phyloP scores from a whole-genome alignment of 495 filamentous ascomycete genomes.

The Aspergillus leporis region DNA sequence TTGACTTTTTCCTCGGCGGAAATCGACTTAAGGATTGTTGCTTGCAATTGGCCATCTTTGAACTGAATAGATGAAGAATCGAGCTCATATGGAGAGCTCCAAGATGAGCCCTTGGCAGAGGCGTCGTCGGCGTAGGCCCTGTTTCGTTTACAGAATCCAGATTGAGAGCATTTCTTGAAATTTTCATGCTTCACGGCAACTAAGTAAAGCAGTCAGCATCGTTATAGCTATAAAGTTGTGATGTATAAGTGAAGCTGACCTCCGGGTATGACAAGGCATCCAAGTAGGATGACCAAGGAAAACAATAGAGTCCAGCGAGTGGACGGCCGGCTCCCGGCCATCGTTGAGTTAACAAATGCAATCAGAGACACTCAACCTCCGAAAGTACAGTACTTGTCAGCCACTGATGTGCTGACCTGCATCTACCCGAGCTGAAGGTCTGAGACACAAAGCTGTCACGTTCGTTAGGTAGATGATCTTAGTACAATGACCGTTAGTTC shows the following conservation, averaged over 20 bases:
- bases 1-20: constrained; percentile 64
- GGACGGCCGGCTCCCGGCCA: constrained; percentile 51
- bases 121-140: constrained; percentile 82
- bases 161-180: constrained; percentile 94
- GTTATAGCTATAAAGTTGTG: neutral
- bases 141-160: constrained; percentile 95
- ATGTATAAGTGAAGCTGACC: constrained; percentile 22
- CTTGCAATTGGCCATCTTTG: constrained; percentile 77
- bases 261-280: constrained; percentile 41
- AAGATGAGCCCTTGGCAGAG: constrained; percentile 59
- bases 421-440: constrained; percentile 33
- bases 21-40: constrained; percentile 74
- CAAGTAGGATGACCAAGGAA: constrained; percentile 38
- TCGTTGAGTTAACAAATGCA: constrained; percentile 29
- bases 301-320: constrained; percentile 56
- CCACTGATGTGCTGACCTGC: constrained; percentile 30
- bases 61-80: constrained; percentile 68
- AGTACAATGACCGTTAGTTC: constrained; percentile 27
- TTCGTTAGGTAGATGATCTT: neutral
- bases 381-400: constrained; percentile 22
- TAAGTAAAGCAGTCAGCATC: constrained; percentile 29
- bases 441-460: constrained; percentile 15
- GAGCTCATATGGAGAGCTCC: constrained; percentile 82
- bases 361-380: constrained; percentile 43
- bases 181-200: constrained; percentile 89